A percentile compares a stretch with the other conserved stretches of the same genome.
Conservation (phyloP, 768 basidiomycete genomes). For the Podaxis carcinomalis region DNA sequence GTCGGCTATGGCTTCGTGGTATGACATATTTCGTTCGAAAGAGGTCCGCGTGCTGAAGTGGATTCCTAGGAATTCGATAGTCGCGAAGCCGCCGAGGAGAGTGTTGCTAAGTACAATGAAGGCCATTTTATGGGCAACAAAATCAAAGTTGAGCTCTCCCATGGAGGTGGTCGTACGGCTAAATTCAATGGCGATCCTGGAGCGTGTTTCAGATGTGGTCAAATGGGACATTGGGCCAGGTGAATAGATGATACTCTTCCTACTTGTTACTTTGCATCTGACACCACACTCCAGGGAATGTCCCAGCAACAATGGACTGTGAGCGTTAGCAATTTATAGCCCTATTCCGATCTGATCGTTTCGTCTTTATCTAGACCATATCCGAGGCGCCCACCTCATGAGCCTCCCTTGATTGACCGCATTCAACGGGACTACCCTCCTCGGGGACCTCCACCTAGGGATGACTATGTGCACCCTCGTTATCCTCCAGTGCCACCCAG, state of each 20-base stretch:
- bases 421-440: slow-evolving; percentile 54
- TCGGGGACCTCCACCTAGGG: slow-evolving; percentile 42
- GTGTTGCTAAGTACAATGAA: slow-evolving; percentile 84
- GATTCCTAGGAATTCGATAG: slow-evolving; percentile 72
- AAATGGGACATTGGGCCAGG: slow-evolving; percentile 89
- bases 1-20: slow-evolving; percentile 90
- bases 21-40: slow-evolving; percentile 25
- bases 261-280: slow-evolving; percentile 2
- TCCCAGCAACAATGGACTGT: slow-evolving; percentile 53
- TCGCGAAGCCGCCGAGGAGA: slow-evolving; percentile 79
- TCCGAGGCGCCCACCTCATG: slow-evolving; percentile 40
- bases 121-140: slow-evolving; percentile 91
- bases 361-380: slow-evolving; percentile 21
- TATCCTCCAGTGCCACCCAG: slow-evolving; percentile 34
- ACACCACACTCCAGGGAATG: slow-evolving; percentile 54
- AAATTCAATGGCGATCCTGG: slow-evolving; percentile 85
- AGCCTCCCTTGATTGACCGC: slow-evolving; percentile 54
- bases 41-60: not conserved
- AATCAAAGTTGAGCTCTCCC: slow-evolving; percentile 83
- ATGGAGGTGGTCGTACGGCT: slow-evolving; percentile 76
- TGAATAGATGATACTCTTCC: slow-evolving; percentile 25
- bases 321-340: slow-evolving; percentile 23
- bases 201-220: slow-evolving; percentile 84
- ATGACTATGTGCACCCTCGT: slow-evolving; percentile 48
- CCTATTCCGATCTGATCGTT: not conserved